Evolutionary conservation across 176 grass and related monocot genomes (phyloP), one percentile per base, ranked within the genome.

Genomic region (Bromus sterilis): DNA sequence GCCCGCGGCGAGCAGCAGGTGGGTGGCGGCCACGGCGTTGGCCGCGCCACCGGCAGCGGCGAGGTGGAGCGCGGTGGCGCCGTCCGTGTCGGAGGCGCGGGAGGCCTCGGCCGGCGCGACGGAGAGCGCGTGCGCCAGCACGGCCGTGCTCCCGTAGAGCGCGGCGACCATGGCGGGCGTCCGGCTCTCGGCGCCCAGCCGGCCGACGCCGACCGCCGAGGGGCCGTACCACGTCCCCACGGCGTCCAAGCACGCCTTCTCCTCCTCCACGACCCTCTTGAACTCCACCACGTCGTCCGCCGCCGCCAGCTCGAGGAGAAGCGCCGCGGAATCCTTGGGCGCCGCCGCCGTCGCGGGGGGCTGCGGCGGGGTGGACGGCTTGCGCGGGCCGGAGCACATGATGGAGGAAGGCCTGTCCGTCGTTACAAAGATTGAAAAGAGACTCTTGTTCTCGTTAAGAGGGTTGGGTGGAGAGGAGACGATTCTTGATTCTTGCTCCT

Each of bases 141-240:
- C 87, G 32, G 72, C 53, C 7, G 86, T 71, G 86, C 79, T 88
- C 18, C 96, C 96, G 61, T 93, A 99, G 32, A 95, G 62, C 59
- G 93, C 91, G 10, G 93, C 96, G 2, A 99, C 86, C 96, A 99
- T 99, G 55, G 92, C 86, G 2, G 95, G 89, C 18, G 92, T 91
- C 11, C 95, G 88, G 55, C 73, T 39, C 86, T 98, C 90, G 36
- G 86, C 34, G 11, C 82, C 84, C 10, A 85, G 78, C 11, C 86
- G 87, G 0, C 62, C 41, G 0, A 4, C 49, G 11, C 76, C 80
- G 0, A 40, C 62, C 2, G 84, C 79, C 2, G 89, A 95, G 0
- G 91, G 96, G 0, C 89, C 89, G 34, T 95, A 99, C 96, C 96
- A 99, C 0, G 56, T 67, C 5, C 28, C 51, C 6, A 36, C 64